A percentile compares a stretch with the other conserved stretches of the same genome.
These are phyloP conservation scores for Filobasidium floriforme DNA, from an alignment of 768 basidiomycete genomes.

Conservation along the genomic window DNA sequence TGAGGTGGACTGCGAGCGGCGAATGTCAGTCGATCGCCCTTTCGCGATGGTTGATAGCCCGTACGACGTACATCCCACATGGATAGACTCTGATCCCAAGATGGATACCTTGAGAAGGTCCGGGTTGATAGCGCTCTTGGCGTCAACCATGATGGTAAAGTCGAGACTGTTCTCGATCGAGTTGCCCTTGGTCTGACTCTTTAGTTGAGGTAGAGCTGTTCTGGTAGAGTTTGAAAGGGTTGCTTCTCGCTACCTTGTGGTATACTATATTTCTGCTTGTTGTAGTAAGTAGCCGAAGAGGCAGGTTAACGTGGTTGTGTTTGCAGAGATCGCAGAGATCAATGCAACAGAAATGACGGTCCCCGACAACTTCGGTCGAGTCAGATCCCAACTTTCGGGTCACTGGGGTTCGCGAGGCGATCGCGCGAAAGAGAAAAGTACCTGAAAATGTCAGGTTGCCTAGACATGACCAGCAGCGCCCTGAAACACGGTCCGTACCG, in stretches of 20 bases:
- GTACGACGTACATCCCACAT: conserved; percentile 59
- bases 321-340: too few relatives aligned
- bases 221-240: too few relatives aligned
- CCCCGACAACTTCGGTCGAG: neutral
- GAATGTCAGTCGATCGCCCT: too few relatives aligned
- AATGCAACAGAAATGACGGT: too few relatives aligned
- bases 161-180: conserved; percentile 2
- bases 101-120: conserved; percentile 75
- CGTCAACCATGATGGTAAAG: conserved; percentile 6
- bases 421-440: conserved; percentile 3
- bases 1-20: conserved; percentile 56
- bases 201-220: too few relatives aligned
- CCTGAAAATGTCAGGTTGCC: neutral
- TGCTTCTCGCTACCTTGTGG: too few relatives aligned
- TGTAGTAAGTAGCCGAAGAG: too few relatives aligned
- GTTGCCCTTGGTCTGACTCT: neutral
- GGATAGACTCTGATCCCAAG: conserved; percentile 75
- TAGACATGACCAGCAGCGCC: neutral
- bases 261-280: too few relatives aligned
- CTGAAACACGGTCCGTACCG: neutral
- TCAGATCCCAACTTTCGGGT: conserved; percentile 3
- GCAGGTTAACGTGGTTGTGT: too few relatives aligned
- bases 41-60: neutral
- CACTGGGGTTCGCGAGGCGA: neutral
- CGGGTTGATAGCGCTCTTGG: conserved; percentile 14